Evolutionary conservation across 2,329 filamentous ascomycete genomes (phyloP), one percentile per base, ranked within the genome.

Genomic region (Hymenoscyphus repandus): DNA sequence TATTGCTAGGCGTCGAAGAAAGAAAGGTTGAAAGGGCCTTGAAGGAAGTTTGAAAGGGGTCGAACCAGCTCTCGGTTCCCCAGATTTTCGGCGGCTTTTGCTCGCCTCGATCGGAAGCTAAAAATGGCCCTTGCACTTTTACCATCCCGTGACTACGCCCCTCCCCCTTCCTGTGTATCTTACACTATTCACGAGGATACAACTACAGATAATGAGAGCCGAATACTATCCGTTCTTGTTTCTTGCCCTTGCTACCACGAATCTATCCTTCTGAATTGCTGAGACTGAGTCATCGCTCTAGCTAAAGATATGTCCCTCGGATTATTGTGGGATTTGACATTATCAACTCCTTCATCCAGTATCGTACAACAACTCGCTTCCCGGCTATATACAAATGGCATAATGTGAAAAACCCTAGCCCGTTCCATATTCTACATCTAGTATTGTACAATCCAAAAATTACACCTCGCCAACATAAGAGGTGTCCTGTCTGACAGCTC

Each of bases 71-170:
- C 11, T 15, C 20, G 12, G 22, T 49, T 52, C 50, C 50, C 50
- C 50, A 49, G 50, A 49, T 52, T 52, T 52, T 36, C 31, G n/a
- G 6, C 38, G 22, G 18, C 20, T 18, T 30, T 18, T 32, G 22
- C 41, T 50, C 32, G 30, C 31, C 34, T 9, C 12, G 34, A 13
- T 37, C 15, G 34, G 38, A 37, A 37, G 27, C 12, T 27, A 20
- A 42, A 37, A 31, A 6, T n/a, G 32, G 6, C 37, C 43, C 43
- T 27, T 31, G 5, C 31, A 9, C 12, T 10, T 13, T 10, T n/a
- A 20, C 1, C 6, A 20, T 52, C 45, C 38, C 44, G 50, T 52
- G 49, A 51, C 33, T 2, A 37, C 6, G 32, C 20, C 40, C 34
- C 34, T 47, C 30, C 10, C 3, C 1, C 13, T 39, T 20, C 7